Percentiles rank a stretch among this genome's conserved stretches.
Conservation (phyloP, 306 rosid genomes). For the Delonix regia region DNA sequence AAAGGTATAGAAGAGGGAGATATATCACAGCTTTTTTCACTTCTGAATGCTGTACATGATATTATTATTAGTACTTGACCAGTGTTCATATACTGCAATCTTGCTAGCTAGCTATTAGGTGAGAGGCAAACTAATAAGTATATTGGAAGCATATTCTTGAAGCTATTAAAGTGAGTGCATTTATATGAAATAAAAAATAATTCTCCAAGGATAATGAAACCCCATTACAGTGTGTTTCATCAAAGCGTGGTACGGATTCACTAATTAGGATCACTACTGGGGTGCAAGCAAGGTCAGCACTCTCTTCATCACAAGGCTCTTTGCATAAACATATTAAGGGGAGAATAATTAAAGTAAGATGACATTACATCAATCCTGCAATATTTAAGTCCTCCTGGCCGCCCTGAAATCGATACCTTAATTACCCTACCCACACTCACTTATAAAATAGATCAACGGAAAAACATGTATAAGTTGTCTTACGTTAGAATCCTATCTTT, state of each 20-base stretch:
- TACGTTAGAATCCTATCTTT: not conserved
- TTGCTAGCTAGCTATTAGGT: not conserved
- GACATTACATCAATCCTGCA: slow-evolving; percentile 37
- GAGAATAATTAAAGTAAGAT: slow-evolving; percentile 38
- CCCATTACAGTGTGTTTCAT: slow-evolving; percentile 34
- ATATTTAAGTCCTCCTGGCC: slow-evolving; percentile 42
- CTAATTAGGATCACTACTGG: slow-evolving; percentile 6
- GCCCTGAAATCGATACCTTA: slow-evolving; percentile 31
- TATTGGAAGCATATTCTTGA: slow-evolving; percentile 36
- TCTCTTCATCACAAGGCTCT: slow-evolving; percentile 16
- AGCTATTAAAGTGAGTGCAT: slow-evolving; percentile 15
- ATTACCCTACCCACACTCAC: not conserved
- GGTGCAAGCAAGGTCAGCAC: not conserved
- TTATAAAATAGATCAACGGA: slow-evolving; percentile 2
- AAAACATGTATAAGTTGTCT: not conserved
- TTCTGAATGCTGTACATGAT: not conserved
- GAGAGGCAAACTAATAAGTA: not conserved
- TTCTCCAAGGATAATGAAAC: slow-evolving; percentile 26
- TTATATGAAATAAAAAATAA: slow-evolving; percentile 35
- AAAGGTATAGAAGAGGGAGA: not conserved
- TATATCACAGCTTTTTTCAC: not conserved
- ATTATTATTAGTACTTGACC: not conserved
- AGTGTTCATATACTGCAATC: not conserved
- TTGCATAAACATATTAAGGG: slow-evolving; percentile 32
- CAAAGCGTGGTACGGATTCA: slow-evolving; percentile 34